A percentile compares a stretch with the other conserved stretches of the same genome.
phyloP scores from a whole-genome alignment of 805 yeast genomes.

The Peterozyma toletana region DNA sequence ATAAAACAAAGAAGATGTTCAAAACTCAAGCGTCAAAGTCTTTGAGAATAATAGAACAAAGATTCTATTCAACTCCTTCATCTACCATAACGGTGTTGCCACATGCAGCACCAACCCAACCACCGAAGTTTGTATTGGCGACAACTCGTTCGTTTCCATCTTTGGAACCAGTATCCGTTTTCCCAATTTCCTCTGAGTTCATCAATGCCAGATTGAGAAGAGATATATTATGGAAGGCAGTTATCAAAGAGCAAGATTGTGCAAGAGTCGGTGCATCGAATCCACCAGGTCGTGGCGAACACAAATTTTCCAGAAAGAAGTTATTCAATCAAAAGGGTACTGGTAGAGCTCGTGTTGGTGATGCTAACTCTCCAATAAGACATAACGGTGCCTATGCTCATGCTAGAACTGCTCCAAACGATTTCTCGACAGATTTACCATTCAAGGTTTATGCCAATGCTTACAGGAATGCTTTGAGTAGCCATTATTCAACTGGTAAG shows the following conservation, averaged over 20 bases:
- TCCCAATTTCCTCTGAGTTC: conserved; percentile 70
- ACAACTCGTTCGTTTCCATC: conserved; percentile 83
- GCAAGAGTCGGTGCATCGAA: conserved; percentile 84
- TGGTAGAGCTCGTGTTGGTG: conserved; percentile 95
- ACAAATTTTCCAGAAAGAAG: conserved; percentile 78
- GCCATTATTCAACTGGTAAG: conserved; percentile 69
- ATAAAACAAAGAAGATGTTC: background rate
- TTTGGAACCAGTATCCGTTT: conserved; percentile 71
- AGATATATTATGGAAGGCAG: conserved; percentile 92
- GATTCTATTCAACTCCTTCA: conserved; percentile 1
- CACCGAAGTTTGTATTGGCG: conserved; percentile 70
- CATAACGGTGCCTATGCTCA: conserved; percentile 85
- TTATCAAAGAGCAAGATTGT: conserved; percentile 82
- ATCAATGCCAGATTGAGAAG: conserved; percentile 76
- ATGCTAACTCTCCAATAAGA: conserved; percentile 88
- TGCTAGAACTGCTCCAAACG: conserved; percentile 87
- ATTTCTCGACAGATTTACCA: conserved; percentile 75
- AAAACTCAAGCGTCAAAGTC: conserved; percentile 1
- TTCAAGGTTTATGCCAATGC: conserved; percentile 68
- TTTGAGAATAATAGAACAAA: background rate
- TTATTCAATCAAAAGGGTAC: conserved; percentile 86
- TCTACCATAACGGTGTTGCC: background rate
- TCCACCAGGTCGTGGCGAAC: conserved; percentile 81
- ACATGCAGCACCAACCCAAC: conserved; percentile 18
- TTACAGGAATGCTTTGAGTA: conserved; percentile 73